These are phyloP conservation scores for Yamadazyma sp. DNA, from an alignment of 1,139 yeast species.

Conservation along the genomic window DNA sequence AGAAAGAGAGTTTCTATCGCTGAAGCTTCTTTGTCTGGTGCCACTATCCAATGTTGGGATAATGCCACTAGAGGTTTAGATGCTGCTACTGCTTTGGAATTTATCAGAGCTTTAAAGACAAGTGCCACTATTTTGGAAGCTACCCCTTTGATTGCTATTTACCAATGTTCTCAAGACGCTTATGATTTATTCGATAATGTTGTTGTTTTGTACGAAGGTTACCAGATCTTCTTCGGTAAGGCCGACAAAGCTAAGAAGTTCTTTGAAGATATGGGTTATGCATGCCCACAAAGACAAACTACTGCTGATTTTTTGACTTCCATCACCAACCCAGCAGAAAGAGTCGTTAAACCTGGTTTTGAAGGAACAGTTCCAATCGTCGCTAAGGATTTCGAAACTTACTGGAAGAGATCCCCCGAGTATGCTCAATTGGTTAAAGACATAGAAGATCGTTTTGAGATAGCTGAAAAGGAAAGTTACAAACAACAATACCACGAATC, in stretches of 20 bases:
- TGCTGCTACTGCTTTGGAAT: conserved; percentile 67
- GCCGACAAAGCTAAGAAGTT: conserved; percentile 45
- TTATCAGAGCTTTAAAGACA: conserved; percentile 64
- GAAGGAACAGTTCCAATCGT: conserved; percentile 54
- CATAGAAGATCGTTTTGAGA: conserved; percentile 32
- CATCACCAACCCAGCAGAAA: conserved; percentile 70
- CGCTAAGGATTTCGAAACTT: conserved; percentile 63
- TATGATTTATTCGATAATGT: conserved; percentile 72
- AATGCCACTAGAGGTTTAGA: conserved; percentile 64
- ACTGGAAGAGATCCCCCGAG: conserved; percentile 64
- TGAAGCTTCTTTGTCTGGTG: conserved; percentile 38
- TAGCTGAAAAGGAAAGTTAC: conserved; percentile 17
- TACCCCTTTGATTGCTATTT: conserved; percentile 73
- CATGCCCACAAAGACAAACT: conserved; percentile 74
- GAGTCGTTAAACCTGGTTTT: conserved; percentile 53
- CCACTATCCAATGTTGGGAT: conserved; percentile 57
- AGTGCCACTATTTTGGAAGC: conserved; percentile 58
- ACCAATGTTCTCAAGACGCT: conserved; percentile 80
- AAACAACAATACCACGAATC: conserved; percentile 39
- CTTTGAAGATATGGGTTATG: conserved; percentile 49
- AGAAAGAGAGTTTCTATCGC: conserved; percentile 47
- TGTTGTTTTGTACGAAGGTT: conserved; percentile 70
- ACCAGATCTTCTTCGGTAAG: conserved; percentile 74
- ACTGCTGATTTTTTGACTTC: conserved; percentile 83
- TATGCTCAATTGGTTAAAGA: conserved; percentile 31